Conservation (phyloP, 2,329 filamentous ascomycete genomes). For the Talaromyces verruculosus region DNA sequence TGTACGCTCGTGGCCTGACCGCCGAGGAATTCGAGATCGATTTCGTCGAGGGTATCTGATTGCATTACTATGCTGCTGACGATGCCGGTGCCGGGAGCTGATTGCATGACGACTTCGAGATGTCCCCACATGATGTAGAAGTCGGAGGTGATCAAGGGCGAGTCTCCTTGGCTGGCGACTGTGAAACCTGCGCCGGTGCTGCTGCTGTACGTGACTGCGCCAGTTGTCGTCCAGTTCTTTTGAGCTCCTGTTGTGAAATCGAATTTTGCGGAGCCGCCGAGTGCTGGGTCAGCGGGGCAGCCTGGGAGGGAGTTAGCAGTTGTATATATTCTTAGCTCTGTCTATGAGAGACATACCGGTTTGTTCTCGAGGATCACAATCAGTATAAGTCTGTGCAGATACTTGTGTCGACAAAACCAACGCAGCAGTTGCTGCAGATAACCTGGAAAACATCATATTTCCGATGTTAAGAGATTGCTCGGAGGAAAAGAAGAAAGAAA, state of each 20-base stretch:
- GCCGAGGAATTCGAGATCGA: slow-evolving; percentile 96
- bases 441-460: slow-evolving; percentile 35
- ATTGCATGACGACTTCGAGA: slow-evolving; percentile 80
- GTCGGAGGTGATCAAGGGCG: slow-evolving; percentile 80
- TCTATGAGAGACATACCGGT: slow-evolving; percentile 22
- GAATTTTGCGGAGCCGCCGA: slow-evolving; percentile 77
- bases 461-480: neutral
- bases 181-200: slow-evolving; percentile 79
- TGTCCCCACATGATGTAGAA: slow-evolving; percentile 99
- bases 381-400: slow-evolving; percentile 45
- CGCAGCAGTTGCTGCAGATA: slow-evolving; percentile 31
- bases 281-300: slow-evolving; percentile 74
- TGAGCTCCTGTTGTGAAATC: slow-evolving; percentile 79
- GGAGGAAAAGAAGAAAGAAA: neutral
- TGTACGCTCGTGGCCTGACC: slow-evolving; percentile 76
- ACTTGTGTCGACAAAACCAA: slow-evolving; percentile 32
- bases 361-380: slow-evolving; percentile 45
- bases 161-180: slow-evolving; percentile 73
- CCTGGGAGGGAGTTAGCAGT: slow-evolving; percentile 30
- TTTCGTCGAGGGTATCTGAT: slow-evolving; percentile 90
- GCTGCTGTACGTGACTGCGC: slow-evolving; percentile 67
- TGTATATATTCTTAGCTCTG: neutral
- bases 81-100: slow-evolving; percentile 84
- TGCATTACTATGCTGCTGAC: slow-evolving; percentile 89
- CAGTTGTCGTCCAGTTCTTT: slow-evolving; percentile 71